These are phyloP conservation scores for Tetraselmis chui DNA, from an alignment of 139 green algal genomes.

Conservation along the genomic window DNA sequence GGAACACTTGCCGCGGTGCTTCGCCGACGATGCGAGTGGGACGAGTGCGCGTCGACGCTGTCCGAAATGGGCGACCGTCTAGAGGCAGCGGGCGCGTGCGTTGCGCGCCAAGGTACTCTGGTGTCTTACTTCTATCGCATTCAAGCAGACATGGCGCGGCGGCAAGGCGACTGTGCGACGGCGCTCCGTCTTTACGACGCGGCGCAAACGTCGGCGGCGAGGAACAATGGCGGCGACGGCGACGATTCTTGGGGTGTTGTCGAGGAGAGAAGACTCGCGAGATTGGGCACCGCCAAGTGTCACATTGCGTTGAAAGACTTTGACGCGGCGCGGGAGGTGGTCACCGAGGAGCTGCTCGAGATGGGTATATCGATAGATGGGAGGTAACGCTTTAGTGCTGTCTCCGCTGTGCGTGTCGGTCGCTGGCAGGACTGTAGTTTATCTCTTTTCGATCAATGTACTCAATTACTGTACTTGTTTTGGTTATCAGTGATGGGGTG, in stretches of 20 bases:
- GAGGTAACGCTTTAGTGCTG: no score
- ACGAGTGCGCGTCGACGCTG: background rate
- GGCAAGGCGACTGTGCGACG: no score
- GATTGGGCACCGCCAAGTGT: background rate
- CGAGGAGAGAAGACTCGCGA: background rate
- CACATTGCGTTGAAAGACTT: background rate
- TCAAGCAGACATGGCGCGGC: background rate
- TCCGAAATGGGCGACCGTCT: background rate
- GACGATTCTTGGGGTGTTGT: no score
- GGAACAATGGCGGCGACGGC: no score
- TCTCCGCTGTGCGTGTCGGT: no score
- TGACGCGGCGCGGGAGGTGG: background rate
- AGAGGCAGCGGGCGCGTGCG: background rate
- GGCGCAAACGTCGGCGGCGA: background rate
- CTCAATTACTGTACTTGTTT: no score
- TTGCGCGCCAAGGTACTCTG: background rate
- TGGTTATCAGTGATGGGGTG: no score
- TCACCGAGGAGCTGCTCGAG: background rate
- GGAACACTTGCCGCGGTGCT: background rate
- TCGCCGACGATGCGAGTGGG: background rate
- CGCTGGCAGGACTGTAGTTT: no score
- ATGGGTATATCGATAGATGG: background rate
- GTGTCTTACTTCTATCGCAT: background rate
- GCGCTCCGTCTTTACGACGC: background rate
- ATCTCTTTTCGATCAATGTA: no score